Conservation (phyloP, 2,329 filamentous ascomycete species). For the Trichoderma sp. region DNA sequence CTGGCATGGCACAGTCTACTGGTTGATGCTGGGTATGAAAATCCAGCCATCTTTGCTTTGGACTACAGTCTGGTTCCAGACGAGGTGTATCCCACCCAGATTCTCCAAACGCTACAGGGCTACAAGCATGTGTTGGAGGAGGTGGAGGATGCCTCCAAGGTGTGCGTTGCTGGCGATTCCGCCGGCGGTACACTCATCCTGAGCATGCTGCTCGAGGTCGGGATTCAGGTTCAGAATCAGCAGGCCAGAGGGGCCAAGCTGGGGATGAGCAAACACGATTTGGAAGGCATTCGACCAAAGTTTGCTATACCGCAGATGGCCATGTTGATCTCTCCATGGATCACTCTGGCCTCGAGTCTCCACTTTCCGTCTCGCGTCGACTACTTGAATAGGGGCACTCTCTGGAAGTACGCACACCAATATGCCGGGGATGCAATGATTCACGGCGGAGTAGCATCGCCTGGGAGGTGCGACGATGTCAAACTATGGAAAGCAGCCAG, state of each 20-base stretch:
- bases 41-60: slow-evolving; percentile 76
- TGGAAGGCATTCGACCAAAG: slow-evolving; percentile 27
- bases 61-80: slow-evolving; percentile 82
- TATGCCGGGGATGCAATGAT: slow-evolving; percentile 56
- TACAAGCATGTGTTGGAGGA: slow-evolving; percentile 69
- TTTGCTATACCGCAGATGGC: slow-evolving; percentile 54
- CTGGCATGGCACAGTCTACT: slow-evolving; percentile 70
- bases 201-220: slow-evolving; percentile 69
- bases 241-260: slow-evolving; percentile 27
- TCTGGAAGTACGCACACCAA: slow-evolving; percentile 70
- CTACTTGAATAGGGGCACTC: slow-evolving; percentile 67
- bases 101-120: slow-evolving; percentile 68
- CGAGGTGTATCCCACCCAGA: slow-evolving; percentile 69
- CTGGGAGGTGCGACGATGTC: slow-evolving; percentile 67
- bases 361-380: slow-evolving; percentile 72
- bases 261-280: slow-evolving; percentile 25
- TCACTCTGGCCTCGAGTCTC: slow-evolving; percentile 67
- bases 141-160: slow-evolving; percentile 57
- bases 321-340: slow-evolving; percentile 79
- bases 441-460: slow-evolving; percentile 53
- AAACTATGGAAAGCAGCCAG: slow-evolving; percentile 67
- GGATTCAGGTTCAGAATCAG: slow-evolving; percentile 37
- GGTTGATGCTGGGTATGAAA: slow-evolving; percentile 64
- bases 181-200: slow-evolving; percentile 75
- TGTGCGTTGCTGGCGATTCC: slow-evolving; percentile 77